Evolutionary conservation across 176 grass and related monocot genomes (phyloP).

Genomic region (Triticum timopheevii): DNA sequence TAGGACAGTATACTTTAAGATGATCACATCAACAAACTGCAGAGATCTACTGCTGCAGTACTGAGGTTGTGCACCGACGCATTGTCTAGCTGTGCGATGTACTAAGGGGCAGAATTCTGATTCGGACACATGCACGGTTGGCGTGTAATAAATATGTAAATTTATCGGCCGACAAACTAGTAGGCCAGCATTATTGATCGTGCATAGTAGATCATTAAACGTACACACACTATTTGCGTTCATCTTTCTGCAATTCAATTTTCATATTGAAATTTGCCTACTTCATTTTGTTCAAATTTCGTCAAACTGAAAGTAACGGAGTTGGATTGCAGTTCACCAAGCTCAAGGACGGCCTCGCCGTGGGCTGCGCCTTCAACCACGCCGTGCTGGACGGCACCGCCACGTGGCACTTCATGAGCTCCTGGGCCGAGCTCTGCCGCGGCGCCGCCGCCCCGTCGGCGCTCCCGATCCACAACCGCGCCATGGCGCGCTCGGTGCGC

Average conservation of each 20-base stretch:
- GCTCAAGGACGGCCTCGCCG: slow-evolving; percentile 78
- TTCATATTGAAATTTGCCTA: background rate
- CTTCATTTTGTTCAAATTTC: background rate
- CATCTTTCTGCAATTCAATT: background rate
- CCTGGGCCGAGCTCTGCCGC: slow-evolving; percentile 85
- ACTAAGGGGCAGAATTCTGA: background rate
- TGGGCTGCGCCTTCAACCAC: slow-evolving; percentile 96
- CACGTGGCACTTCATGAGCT: slow-evolving; percentile 98
- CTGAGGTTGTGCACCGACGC: background rate
- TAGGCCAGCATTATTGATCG: background rate
- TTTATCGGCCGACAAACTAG: background rate
- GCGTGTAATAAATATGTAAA: background rate
- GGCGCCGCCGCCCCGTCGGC: slow-evolving; percentile 14
- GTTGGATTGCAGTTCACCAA: slow-evolving; percentile 67
- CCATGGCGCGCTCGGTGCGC: slow-evolving; percentile 55
- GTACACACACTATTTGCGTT: too few relatives aligned
- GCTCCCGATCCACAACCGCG: slow-evolving; percentile 59
- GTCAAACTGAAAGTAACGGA: background rate
- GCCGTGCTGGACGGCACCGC: slow-evolving; percentile 88
- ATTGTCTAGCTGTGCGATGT: background rate
- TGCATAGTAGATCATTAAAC: too few relatives aligned
- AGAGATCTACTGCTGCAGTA: background rate
- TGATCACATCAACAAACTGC: too few relatives aligned
- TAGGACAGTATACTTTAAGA: too few relatives aligned
- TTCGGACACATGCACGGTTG: background rate